Conservation (phyloP, 164 flowering plant genomes). For the Annona squamosa region DNA sequence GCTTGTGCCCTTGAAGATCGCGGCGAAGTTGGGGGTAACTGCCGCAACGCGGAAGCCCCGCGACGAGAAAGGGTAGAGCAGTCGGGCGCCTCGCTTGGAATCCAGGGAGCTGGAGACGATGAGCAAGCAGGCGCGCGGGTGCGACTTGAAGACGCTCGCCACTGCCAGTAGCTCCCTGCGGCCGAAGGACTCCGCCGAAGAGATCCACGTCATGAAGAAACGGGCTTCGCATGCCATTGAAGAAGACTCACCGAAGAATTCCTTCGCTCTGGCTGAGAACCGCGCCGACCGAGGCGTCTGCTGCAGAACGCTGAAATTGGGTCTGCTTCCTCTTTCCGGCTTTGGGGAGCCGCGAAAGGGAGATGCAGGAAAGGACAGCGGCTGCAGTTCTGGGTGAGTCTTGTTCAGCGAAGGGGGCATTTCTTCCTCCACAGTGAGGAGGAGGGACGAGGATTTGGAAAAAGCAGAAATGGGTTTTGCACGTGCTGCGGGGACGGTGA, state of each 20-base stretch:
- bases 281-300: constrained; percentile 10
- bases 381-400: constrained; percentile 21
- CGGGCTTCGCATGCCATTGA: constrained; percentile 39
- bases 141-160: constrained; percentile 65
- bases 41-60: constrained; percentile 47
- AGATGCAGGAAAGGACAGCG: constrained; percentile 10
- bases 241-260: constrained; percentile 31
- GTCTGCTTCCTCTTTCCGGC: constrained; percentile 8
- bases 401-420: constrained; percentile 22
- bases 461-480: constrained; percentile 13
- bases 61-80: constrained; percentile 44
- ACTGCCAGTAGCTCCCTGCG: constrained; percentile 43
- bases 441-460: constrained; percentile 20
- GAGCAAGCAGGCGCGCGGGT: constrained; percentile 64
- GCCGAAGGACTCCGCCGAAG: constrained; percentile 53
- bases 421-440: constrained; percentile 40
- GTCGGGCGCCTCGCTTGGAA: constrained; percentile 33
- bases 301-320: constrained; percentile 13
- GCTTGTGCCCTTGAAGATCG: constrained; percentile 45
- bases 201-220: constrained; percentile 92
- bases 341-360: constrained; percentile 8
- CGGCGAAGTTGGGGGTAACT: constrained; percentile 56
- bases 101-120: constrained; percentile 65
- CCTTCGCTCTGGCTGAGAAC: constrained; percentile 34
- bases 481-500: constrained; percentile 13